phyloP scores from a whole-genome alignment of 345 rosid genomes.

The Euphorbia peplus region DNA sequence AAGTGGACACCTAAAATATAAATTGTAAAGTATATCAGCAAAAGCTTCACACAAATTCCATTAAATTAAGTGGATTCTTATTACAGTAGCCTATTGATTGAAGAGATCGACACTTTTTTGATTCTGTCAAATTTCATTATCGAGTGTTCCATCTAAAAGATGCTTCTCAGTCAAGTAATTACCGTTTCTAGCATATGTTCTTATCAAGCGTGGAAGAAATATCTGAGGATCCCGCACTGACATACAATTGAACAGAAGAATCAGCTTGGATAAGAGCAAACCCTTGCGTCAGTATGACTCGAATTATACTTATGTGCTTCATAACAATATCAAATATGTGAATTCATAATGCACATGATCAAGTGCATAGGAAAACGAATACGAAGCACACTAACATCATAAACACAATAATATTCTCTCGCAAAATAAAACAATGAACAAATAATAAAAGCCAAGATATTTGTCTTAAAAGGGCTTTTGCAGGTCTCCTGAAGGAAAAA shows the following conservation, averaged over 20 bases:
- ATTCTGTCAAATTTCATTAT: not conserved
- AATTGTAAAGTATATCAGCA: constrained; percentile 1
- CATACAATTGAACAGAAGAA: constrained; percentile 93
- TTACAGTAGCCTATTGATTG: not conserved
- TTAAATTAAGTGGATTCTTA: constrained; percentile 4
- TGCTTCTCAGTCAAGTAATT: constrained; percentile 20
- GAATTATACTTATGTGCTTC: not conserved
- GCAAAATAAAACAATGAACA: not conserved
- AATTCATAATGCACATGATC: not conserved
- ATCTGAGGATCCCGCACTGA: constrained; percentile 79
- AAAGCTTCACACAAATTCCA: constrained; percentile 7
- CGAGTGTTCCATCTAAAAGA: constrained; percentile 6
- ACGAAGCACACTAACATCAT: too few relatives aligned
- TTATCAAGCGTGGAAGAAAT: constrained; percentile 57
- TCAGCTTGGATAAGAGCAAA: constrained; percentile 40
- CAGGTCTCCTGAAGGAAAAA: not conserved
- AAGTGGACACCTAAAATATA: constrained; percentile 62
- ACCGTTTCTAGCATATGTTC: constrained; percentile 55
- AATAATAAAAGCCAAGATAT: not conserved
- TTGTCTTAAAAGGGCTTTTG: not conserved
- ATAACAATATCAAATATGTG: not conserved
- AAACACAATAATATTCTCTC: not conserved
- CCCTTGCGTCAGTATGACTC: constrained; percentile 15
- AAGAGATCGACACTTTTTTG: not conserved
- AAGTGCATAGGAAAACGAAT: constrained; percentile 1